These are phyloP conservation scores for Torulaspora indica DNA, from an alignment of 805 yeast species.

Conservation along the genomic window DNA sequence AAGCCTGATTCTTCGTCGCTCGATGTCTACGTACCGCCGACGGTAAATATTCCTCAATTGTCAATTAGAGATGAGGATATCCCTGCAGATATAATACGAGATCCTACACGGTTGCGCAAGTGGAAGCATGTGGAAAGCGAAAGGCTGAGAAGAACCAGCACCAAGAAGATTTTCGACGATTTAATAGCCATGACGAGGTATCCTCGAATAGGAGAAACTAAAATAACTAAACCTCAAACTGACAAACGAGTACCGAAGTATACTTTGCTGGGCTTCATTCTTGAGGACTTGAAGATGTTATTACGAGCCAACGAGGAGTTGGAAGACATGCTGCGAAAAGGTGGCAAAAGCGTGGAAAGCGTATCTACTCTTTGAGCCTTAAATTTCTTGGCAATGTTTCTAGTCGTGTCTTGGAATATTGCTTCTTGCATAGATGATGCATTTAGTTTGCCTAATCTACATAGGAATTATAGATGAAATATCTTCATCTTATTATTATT, in stretches of 20 bases:
- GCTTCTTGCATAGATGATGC: background rate
- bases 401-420: background rate
- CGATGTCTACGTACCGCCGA: constrained; percentile 15
- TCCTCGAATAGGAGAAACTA: constrained; percentile 16
- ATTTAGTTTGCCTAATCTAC: background rate
- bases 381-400: background rate
- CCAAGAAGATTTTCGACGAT: constrained; percentile 30
- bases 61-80: constrained; percentile 21
- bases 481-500: background rate
- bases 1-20: constrained; percentile 2
- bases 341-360: background rate
- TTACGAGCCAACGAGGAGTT: constrained; percentile 28
- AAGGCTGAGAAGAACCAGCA: constrained; percentile 30
- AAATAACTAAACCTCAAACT: constrained; percentile 10
- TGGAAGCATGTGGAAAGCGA: constrained; percentile 37
- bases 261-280: constrained; percentile 26
- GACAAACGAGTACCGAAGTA: constrained; percentile 35
- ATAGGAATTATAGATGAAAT: background rate
- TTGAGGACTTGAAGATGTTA: constrained; percentile 31
- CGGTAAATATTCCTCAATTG: constrained; percentile 27
- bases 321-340: constrained; percentile 14
- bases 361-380: background rate
- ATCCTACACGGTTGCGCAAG: constrained; percentile 24
- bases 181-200: constrained; percentile 24
- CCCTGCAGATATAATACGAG: constrained; percentile 21